Evolutionary conservation across 2,329 filamentous ascomycete genomes (phyloP).

Genomic region (Penicillium sp.): DNA sequence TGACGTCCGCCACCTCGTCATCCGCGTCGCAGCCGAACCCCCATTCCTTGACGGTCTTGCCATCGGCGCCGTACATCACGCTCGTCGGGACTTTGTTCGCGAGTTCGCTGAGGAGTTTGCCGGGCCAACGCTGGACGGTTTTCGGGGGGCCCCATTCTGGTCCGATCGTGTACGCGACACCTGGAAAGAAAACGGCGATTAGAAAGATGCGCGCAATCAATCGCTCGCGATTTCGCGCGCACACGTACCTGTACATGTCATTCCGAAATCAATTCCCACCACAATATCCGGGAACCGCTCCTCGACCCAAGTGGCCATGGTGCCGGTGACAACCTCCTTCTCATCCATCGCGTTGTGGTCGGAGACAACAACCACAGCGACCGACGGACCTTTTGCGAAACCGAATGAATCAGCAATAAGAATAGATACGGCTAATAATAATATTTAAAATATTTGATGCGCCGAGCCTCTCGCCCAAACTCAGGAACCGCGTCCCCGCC

Average conservation of each 20-base stretch:
- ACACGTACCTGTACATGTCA: conserved; percentile 33
- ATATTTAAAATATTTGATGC: too few relatives aligned
- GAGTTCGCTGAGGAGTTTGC: conserved; percentile 34
- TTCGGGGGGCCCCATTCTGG: conserved; percentile 41
- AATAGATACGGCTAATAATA: too few relatives aligned
- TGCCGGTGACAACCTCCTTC: conserved; percentile 4
- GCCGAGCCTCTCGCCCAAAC: too few relatives aligned
- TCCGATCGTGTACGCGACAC: conserved; percentile 42
- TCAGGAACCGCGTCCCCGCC: too few relatives aligned
- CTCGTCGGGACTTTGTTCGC: conserved; percentile 41
- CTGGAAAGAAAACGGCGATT: conserved; percentile 18
- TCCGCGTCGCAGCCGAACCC: conserved; percentile 44
- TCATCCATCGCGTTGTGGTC: conserved; percentile 3
- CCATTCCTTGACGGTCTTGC: conserved; percentile 31
- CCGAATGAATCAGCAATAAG: neutral
- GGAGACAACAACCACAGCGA: neutral
- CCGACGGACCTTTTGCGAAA: neutral
- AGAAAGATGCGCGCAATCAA: neutral
- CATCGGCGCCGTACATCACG: conserved; percentile 31
- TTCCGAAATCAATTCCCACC: conserved; percentile 36
- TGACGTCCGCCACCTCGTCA: conserved; percentile 29
- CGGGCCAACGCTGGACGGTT: conserved; percentile 43
- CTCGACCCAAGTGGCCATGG: conserved; percentile 12
- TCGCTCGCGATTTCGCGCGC: neutral
- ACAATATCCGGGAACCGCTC: conserved; percentile 33